Conservation (phyloP, 1,284 basidiomycete species). For the Malassezia globosa region DNA sequence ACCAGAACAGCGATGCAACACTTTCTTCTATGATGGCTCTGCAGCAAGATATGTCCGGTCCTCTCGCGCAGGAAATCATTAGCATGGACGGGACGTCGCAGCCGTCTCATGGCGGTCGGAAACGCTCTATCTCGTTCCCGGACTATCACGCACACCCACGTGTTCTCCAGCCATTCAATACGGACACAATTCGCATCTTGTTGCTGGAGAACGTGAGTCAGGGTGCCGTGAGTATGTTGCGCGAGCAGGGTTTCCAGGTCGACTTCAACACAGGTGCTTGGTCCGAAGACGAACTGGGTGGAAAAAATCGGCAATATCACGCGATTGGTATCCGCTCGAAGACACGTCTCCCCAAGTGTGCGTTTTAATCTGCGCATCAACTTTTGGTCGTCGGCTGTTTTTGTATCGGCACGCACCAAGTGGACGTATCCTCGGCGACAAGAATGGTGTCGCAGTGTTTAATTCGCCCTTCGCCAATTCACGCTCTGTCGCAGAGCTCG, state of each 20-base stretch:
- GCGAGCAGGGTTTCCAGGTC: slow-evolving; percentile 77
- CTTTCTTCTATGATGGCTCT: slow-evolving; percentile 2
- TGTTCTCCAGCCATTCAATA: slow-evolving; percentile 41
- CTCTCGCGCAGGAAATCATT: background rate
- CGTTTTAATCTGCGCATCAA: slow-evolving; percentile 58
- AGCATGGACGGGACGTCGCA: background rate
- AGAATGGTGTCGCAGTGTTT: slow-evolving; percentile 90
- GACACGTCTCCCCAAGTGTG: slow-evolving; percentile 82
- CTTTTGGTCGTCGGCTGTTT: slow-evolving; percentile 95
- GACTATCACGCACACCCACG: slow-evolving; percentile 17
- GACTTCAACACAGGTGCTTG: slow-evolving; percentile 79
- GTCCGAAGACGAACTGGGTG: slow-evolving; percentile 80
- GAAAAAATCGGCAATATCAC: slow-evolving; percentile 77
- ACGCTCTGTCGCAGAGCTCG: slow-evolving; percentile 94
- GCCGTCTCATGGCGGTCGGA: background rate
- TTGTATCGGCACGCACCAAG: slow-evolving; percentile 99
- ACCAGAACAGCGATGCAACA: background rate
- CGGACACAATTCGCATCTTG: slow-evolving; percentile 53
- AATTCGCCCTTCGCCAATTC: slow-evolving; percentile 99
- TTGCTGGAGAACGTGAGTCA: slow-evolving; percentile 90
- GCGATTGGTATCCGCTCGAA: slow-evolving; percentile 94
- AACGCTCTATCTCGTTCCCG: slow-evolving; percentile 4
- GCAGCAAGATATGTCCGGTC: slow-evolving; percentile 7
- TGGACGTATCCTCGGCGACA: slow-evolving; percentile 76
- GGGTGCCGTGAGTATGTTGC: slow-evolving; percentile 73